These are phyloP conservation scores for Rhodotorula taiwanensis DNA, from an alignment of 768 basidiomycete genomes.

Conservation along the genomic window DNA sequence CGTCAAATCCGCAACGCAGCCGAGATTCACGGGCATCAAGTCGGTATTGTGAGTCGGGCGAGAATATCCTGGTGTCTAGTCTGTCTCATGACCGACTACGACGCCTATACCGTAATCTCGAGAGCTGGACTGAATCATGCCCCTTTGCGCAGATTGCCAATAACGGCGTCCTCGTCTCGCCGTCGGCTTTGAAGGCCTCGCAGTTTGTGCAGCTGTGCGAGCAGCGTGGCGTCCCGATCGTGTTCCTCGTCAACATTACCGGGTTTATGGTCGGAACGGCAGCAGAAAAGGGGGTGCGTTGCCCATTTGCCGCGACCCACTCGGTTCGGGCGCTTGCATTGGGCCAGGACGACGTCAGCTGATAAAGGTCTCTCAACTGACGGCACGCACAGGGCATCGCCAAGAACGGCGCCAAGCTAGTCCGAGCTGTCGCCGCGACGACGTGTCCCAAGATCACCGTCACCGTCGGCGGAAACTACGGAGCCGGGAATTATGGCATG, in stretches of 20 bases:
- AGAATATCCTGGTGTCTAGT: background rate
- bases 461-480: slow-evolving; percentile 67
- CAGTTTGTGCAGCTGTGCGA: slow-evolving; percentile 94
- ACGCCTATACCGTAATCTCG: background rate
- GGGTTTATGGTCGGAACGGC: slow-evolving; percentile 97
- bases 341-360: no score
- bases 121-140: no score
- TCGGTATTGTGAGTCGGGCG: slow-evolving; percentile 62
- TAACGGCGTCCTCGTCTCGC: slow-evolving; percentile 89
- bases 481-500: slow-evolving; percentile 81
- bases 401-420: slow-evolving; percentile 95
- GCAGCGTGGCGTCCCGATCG: slow-evolving; percentile 75
- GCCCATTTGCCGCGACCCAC: no score
- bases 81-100: no score
- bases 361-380: no score
- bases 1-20: no score
- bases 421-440: slow-evolving; percentile 85
- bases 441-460: slow-evolving; percentile 92
- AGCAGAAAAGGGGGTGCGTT: slow-evolving; percentile 77
- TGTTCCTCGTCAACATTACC: slow-evolving; percentile 94
- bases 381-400: slow-evolving; percentile 58
- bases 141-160: slow-evolving; percentile 55
- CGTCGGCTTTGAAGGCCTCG: slow-evolving; percentile 85
- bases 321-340: no score
- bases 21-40: slow-evolving; percentile 76